Percentiles rank a stretch among this genome's conserved stretches.
phyloP scores from a whole-genome alignment of 768 basidiomycete species.

The Kwoniella dendrophila region DNA sequence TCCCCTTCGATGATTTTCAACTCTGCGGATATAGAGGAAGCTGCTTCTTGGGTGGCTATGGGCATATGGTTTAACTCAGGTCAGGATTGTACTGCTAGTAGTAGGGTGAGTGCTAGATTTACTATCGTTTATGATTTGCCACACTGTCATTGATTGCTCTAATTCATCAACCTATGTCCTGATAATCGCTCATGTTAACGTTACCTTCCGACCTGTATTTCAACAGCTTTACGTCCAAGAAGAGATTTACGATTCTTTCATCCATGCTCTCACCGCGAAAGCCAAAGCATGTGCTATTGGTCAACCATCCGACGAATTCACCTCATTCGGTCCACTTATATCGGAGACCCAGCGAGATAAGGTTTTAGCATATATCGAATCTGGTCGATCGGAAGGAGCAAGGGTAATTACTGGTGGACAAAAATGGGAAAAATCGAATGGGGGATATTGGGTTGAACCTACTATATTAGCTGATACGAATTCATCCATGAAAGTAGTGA shows the following conservation, averaged over 20 bases:
- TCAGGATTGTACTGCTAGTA: conserved; percentile 77
- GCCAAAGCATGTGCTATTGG: conserved; percentile 50
- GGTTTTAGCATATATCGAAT: conserved; percentile 74
- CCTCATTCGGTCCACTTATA: conserved; percentile 54
- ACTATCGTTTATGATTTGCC: not conserved
- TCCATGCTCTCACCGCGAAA: conserved; percentile 54
- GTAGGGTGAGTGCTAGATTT: conserved; percentile 57
- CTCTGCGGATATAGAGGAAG: conserved; percentile 82
- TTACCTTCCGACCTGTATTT: not conserved
- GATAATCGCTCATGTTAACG: not conserved
- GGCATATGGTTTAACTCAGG: conserved; percentile 83
- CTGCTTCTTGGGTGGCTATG: conserved; percentile 70
- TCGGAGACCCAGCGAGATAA: conserved; percentile 52
- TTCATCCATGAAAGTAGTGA: conserved; percentile 72
- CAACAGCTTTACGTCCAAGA: conserved; percentile 63
- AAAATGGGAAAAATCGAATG: conserved; percentile 63
- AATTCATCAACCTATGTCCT: not conserved
- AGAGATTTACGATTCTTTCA: conserved; percentile 75
- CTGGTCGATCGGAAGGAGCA: conserved; percentile 73
- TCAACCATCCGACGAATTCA: conserved; percentile 50
- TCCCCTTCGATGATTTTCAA: conserved; percentile 69
- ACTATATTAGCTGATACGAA: conserved; percentile 73
- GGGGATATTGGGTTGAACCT: conserved; percentile 83
- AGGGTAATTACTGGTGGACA: conserved; percentile 68
- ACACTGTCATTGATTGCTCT: not conserved